Base-by-base conservation (phyloP, 2,329 filamentous ascomycete species). In the Colletotrichum gigasporum region DNA sequence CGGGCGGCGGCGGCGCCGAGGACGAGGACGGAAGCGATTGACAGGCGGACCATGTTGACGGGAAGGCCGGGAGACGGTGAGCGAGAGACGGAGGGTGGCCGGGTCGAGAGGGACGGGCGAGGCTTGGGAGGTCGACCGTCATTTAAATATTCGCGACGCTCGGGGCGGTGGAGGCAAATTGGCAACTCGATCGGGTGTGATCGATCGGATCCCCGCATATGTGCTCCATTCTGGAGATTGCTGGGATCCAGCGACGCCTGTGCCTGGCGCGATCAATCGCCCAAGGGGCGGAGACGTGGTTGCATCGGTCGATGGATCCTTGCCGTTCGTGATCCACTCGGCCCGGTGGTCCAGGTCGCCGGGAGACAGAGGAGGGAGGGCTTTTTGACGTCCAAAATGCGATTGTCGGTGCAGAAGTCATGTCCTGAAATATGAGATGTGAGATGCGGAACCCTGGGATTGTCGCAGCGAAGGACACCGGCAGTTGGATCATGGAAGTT, bases 241-340 rank as follows among this genome's bases (percentile, higher is more conserved):
- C 30, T 45, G 18, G 12, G 32, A 37, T 35, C 54, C 54, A 57
- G 22, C 32, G 42, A 24, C 45, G 3, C 2, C 37, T 16, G 22
- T 26, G 10, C 9, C 34, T 48, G 14, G 24, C 1, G 8, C n/a
- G 14, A 44, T 10, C 12, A 30, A 50, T 20, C 28, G 16, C 30
- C n/a, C 37, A 60, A 59, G 60, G 60, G 60, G 45, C 45, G 54
- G 44, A 47, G 54, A 59, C 41, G 39, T 26, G 32, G 45, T 53
- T 45, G 55, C 45, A 63, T 59, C 37, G 28, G 45, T 26, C 16
- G 28, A 42, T 20, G 28, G 35, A 42, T 28, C 24, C 53, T 14
- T 45, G 34, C 18, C 16, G 20, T 22, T 18, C 18, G 12, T 18
- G 10, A 22, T 42, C 52, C 52, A 48, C 41, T 4, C 20, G 51